phyloP scores from a whole-genome alignment of 192 early-diverging fungal genomes.

The Allomyces macrogynus region DNA sequence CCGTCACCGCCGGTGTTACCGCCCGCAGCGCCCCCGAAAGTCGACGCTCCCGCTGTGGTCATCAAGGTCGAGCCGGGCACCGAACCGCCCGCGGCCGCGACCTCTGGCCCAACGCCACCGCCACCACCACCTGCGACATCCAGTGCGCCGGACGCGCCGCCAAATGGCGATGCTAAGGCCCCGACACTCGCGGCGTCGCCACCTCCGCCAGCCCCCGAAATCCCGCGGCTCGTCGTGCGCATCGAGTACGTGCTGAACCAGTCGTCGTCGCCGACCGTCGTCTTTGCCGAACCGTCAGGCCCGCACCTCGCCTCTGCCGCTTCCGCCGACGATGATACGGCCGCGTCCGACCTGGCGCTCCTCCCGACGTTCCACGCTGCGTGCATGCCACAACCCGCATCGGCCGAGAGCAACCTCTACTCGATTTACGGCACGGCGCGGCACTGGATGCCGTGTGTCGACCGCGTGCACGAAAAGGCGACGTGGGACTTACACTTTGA shows the following conservation, averaged over 20 bases:
- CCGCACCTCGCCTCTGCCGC: neutral
- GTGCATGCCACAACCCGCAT: neutral
- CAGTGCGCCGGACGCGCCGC: too few relatives aligned
- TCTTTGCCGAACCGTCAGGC: neutral
- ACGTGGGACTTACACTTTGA: constrained; percentile 50
- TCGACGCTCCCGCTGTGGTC: neutral
- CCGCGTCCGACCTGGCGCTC: too few relatives aligned
- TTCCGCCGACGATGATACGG: too few relatives aligned
- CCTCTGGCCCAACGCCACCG: neutral
- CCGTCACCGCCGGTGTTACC: neutral
- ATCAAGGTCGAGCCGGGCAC: neutral
- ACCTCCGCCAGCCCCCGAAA: neutral
- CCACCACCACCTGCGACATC: too few relatives aligned
- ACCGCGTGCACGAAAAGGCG: constrained; percentile 34
- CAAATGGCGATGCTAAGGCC: too few relatives aligned
- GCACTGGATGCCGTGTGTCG: constrained; percentile 60
- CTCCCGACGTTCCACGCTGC: neutral
- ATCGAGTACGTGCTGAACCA: neutral
- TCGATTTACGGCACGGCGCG: constrained; percentile 31
- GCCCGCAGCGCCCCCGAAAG: neutral
- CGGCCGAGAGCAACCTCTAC: neutral
- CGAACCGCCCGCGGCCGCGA: neutral
- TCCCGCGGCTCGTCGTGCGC: neutral
- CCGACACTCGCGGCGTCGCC: too few relatives aligned
- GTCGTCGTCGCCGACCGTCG: neutral